These are phyloP conservation scores for Glomus cerebriforme DNA, from an alignment of 192 early-diverging fungal genomes.

Conservation along the genomic window DNA sequence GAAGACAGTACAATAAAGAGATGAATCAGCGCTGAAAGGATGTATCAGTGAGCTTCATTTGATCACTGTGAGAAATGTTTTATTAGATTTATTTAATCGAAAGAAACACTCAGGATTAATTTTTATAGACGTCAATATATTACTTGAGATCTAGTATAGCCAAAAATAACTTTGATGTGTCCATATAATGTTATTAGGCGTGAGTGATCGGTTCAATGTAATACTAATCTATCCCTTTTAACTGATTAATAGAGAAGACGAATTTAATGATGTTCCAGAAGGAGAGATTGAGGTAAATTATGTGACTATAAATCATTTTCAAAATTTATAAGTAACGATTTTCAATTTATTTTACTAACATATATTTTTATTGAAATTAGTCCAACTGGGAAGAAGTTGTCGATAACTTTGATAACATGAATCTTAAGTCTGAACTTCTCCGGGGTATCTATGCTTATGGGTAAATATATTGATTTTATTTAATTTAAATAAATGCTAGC, in stretches of 20 bases:
- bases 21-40: neutral
- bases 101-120: no score
- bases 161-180: neutral
- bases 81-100: no score
- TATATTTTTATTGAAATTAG: slow-evolving; percentile 37
- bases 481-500: no score
- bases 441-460: slow-evolving; percentile 98
- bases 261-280: slow-evolving; percentile 19
- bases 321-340: neutral
- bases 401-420: slow-evolving; percentile 97
- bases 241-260: slow-evolving; percentile 9
- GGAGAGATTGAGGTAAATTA: slow-evolving; percentile 26
- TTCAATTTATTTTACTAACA: neutral
- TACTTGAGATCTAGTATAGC: no score
- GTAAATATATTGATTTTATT: neutral
- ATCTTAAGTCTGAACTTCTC: slow-evolving; percentile 84
- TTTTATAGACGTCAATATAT: no score
- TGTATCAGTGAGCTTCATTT: neutral
- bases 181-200: neutral
- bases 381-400: slow-evolving; percentile 95
- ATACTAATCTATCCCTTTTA: neutral
- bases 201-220: neutral
- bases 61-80: no score
- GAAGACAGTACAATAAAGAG: neutral
- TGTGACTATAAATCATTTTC: neutral